Base-by-base conservation (phyloP, 306 rosid genomes). In the Lathyrus sativus region DNA sequence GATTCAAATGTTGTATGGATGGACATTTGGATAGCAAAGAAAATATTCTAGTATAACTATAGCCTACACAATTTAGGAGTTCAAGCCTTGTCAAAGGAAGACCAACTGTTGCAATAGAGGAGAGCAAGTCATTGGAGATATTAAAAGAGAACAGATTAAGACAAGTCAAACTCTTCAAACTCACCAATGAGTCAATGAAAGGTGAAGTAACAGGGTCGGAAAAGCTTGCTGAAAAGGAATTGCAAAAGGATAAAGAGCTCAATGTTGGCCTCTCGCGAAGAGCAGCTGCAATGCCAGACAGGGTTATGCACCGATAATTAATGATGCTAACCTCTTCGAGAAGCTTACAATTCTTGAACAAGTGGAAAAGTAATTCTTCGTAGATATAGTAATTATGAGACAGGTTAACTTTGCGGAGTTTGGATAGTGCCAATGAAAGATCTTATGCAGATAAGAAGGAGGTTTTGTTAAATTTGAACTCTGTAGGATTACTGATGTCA, bases 1-100 rank as follows among this genome's bases (percentile, higher is more conserved):
- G 87, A 80, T 82, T 79, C 10, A 91, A 76, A 76, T 81, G 71
- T 59, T 80, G 84, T 62, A 89, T 56, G 18, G 44, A 68, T 41
- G 18, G 86, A 64, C 83, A 78, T 11, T 74, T 81, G 22, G 75
- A 53, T 69, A 89, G 55, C 76, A 92, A 17, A 44, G 26, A 37
- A 14, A 51, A 76, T 43, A 89, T 74, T 33, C 89, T 95, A 69
- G 73, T 22, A 59, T 63, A 84, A 43, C 80, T 79, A 54, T 68
- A 87, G 37, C 55, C 44, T 12, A 3, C 1, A 24, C 86, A 85
- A 8, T 37, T 12, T 11, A 50, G 62, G 18, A 88, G 83, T 37
- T 63, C 53, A 22, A 91, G 80, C 70, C 81, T 87, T 59, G 65
- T 83, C 76, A 91, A 14, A 42, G 96, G 88, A 59, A 85, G 77